Evolutionary conservation across 2,329 filamentous ascomycete species (phyloP).

Genomic region (Hypomyces perniciosus): DNA sequence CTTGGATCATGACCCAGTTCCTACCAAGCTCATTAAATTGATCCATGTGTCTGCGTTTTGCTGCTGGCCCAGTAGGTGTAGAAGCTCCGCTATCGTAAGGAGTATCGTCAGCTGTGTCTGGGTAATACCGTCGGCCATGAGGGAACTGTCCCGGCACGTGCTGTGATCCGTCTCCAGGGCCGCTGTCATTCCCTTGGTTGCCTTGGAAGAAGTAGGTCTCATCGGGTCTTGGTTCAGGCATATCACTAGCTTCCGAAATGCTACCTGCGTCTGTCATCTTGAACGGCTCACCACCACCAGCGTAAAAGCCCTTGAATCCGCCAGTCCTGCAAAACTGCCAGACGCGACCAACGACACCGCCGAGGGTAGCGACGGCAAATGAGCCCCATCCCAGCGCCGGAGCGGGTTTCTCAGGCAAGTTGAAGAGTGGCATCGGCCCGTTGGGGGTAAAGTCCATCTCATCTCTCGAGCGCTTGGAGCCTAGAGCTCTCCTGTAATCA

Average conservation of each 20-base stretch:
- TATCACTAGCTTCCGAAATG: conserved; percentile 16
- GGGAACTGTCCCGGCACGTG: neutral
- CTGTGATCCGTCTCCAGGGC: conserved; percentile 1
- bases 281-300: conserved; percentile 73
- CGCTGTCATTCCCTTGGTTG: conserved; percentile 4
- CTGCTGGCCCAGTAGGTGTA: conserved; percentile 39
- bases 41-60: conserved; percentile 50
- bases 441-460: conserved; percentile 30
- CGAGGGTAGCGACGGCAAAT: conserved; percentile 56
- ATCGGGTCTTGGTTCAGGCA: conserved; percentile 15
- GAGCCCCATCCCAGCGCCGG: conserved; percentile 47
- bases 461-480: conserved; percentile 37
- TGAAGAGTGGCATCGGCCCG: conserved; percentile 28
- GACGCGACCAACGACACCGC: conserved; percentile 67
- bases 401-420: conserved; percentile 23
- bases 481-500: conserved; percentile 48
- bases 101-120: conserved; percentile 21
- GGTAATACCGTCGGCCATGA: conserved; percentile 4
- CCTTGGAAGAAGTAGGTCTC: conserved; percentile 29
- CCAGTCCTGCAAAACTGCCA: conserved; percentile 73
- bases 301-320: conserved; percentile 78
- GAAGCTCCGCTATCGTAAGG: conserved; percentile 28
- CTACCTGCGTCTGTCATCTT: conserved; percentile 37
- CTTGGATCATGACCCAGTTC: conserved; percentile 66
- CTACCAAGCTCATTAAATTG: conserved; percentile 51